Evolutionary conservation across 2,329 filamentous ascomycete genomes (phyloP).

Genomic region (Fusarium nodosum): DNA sequence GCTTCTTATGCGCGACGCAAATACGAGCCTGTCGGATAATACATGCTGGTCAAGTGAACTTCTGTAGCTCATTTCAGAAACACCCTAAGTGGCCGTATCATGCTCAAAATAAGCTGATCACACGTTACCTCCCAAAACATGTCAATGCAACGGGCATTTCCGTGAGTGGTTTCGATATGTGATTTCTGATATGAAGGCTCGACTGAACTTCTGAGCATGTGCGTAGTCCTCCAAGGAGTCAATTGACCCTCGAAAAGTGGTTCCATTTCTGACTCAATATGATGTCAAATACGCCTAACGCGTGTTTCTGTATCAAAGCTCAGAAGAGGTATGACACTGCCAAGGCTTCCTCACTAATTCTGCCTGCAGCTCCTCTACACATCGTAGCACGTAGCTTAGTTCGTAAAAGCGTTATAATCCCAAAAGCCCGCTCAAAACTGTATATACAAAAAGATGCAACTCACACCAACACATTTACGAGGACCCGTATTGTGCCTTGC

Average conservation of each 20-base stretch:
- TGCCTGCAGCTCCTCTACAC: not conserved
- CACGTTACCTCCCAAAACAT: not conserved
- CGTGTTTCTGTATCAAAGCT: not conserved
- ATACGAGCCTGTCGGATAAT: not conserved
- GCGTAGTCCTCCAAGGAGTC: constrained; percentile 16
- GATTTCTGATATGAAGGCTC: not conserved
- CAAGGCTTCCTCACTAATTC: not conserved
- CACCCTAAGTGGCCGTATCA: too few species aligned
- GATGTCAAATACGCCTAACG: constrained; percentile 17
- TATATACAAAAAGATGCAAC: constrained; percentile 13
- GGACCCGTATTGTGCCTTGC: not conserved
- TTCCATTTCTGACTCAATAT: constrained; percentile 22
- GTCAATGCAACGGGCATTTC: not conserved
- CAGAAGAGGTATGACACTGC: not conserved
- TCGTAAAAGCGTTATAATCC: constrained; percentile 27
- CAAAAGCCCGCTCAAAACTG: constrained; percentile 6
- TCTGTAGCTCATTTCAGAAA: not conserved
- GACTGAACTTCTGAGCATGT: not conserved
- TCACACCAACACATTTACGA: not conserved
- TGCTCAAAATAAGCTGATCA: not conserved
- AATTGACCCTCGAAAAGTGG: constrained; percentile 26
- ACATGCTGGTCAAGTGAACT: not conserved
- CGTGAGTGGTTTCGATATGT: not conserved
- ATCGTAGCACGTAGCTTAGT: constrained; percentile 20
- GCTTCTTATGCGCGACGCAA: not conserved